phyloP scores from a whole-genome alignment of 2,329 filamentous ascomycete genomes.

The Aspergillus sp. region DNA sequence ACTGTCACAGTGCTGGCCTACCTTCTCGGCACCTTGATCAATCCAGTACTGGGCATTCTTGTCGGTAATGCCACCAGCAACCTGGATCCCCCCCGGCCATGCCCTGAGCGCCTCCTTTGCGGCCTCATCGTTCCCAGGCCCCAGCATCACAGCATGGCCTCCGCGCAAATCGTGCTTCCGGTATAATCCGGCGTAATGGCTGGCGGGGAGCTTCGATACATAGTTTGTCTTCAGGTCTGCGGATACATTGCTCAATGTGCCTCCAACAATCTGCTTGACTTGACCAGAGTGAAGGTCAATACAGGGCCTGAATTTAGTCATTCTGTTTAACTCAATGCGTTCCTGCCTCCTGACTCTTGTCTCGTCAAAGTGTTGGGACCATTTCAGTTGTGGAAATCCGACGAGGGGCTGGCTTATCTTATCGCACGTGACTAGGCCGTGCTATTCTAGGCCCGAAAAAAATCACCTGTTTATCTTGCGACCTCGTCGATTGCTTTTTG shows the following conservation, averaged over 20 bases:
- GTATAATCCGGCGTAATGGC: constrained; percentile 81
- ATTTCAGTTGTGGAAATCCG: constrained; percentile 3
- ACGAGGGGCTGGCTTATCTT: constrained; percentile 31
- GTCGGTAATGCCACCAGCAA: constrained; percentile 91
- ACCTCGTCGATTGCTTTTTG: neutral
- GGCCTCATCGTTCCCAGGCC: constrained; percentile 78
- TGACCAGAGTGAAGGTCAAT: constrained; percentile 97
- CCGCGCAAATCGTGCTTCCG: constrained; percentile 70
- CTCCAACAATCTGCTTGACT: constrained; percentile 98
- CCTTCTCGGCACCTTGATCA: constrained; percentile 83
- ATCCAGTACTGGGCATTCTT: constrained; percentile 85
- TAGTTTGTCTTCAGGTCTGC: constrained; percentile 82
- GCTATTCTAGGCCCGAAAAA: constrained; percentile 18
- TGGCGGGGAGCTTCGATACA: constrained; percentile 78
- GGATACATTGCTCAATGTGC: constrained; percentile 72
- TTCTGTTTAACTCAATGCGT: constrained; percentile 40
- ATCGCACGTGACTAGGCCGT: constrained; percentile 37
- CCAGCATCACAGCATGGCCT: constrained; percentile 95
- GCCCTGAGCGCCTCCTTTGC: constrained; percentile 72
- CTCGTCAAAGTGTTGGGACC: constrained; percentile 13
- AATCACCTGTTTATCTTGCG: neutral
- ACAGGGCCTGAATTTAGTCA: constrained; percentile 94
- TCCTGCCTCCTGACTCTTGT: constrained; percentile 1
- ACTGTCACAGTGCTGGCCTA: constrained; percentile 42
- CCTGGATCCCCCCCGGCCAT: constrained; percentile 80